Conservation (phyloP, 1,139 yeast genomes). For the Candida freyschussii region DNA sequence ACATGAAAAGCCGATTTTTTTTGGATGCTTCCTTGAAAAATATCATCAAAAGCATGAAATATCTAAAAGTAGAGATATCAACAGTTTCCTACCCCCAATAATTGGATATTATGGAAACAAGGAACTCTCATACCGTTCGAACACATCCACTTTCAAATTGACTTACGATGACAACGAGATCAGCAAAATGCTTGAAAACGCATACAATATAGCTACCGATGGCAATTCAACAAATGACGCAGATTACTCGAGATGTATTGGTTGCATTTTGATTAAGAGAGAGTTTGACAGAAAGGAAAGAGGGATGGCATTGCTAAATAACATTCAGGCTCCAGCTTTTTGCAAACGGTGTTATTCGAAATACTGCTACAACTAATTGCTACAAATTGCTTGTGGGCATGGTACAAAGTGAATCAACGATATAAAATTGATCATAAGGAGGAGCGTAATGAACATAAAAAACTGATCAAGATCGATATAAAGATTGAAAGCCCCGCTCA, state of each 20-base stretch:
- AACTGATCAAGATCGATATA: too few relatives aligned
- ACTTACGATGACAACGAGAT: constrained; percentile 43
- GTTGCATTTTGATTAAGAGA: constrained; percentile 56
- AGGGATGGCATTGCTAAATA: constrained; percentile 24
- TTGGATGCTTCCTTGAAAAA: constrained; percentile 48
- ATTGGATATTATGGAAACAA: constrained; percentile 49
- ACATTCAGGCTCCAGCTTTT: constrained; percentile 25
- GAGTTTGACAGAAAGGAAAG: constrained; percentile 41
- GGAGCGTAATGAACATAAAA: too few relatives aligned
- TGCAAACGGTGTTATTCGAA: constrained; percentile 35
- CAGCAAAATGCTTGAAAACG: constrained; percentile 44
- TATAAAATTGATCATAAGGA: too few relatives aligned
- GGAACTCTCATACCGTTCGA: constrained; percentile 39
- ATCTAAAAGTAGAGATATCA: constrained; percentile 11
- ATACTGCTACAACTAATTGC: constrained; percentile 35
- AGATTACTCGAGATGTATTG: constrained; percentile 47
- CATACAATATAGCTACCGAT: constrained; percentile 46
- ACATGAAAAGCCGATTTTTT: constrained; percentile 41
- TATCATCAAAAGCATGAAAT: constrained; percentile 17
- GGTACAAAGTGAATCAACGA: too few relatives aligned
- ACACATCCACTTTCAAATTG: constrained; percentile 57
- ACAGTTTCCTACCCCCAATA: constrained; percentile 43
- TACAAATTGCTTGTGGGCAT: too few relatives aligned
- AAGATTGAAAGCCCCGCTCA: neutral
- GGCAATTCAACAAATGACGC: constrained; percentile 35